Evolutionary conservation across 768 basidiomycete genomes (phyloP).

Genomic region (Lyophyllum semitale): DNA sequence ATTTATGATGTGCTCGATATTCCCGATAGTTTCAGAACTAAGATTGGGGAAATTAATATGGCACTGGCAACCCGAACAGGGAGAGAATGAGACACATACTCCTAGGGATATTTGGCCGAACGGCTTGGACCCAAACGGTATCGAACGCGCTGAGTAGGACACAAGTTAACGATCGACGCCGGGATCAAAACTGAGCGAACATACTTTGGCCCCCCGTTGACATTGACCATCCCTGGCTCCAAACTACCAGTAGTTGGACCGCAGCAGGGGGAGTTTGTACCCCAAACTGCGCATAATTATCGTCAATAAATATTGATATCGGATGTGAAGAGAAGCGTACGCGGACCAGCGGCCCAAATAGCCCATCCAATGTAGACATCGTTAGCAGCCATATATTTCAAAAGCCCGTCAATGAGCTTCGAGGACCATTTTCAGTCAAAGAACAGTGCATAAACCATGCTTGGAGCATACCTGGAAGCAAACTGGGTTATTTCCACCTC

Average conservation of each 20-base stretch:
- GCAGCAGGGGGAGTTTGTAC: constrained; percentile 42
- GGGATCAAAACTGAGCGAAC: background rate
- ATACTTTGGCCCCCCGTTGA: constrained; percentile 38
- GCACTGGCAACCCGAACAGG: no score
- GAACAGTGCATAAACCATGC: background rate
- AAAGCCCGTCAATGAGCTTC: constrained; percentile 38
- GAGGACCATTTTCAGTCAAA: background rate
- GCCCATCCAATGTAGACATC: constrained; percentile 50
- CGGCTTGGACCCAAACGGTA: constrained; percentile 37
- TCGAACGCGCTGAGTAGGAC: constrained; percentile 32
- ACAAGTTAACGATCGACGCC: background rate
- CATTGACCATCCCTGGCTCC: constrained; percentile 41
- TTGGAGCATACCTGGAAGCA: constrained; percentile 35
- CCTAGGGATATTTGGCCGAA: constrained; percentile 39
- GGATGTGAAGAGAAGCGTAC: constrained; percentile 24
- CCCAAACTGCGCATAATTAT: constrained; percentile 39
- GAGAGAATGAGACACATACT: constrained; percentile 9
- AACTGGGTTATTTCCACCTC: constrained; percentile 43
- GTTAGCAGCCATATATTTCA: constrained; percentile 40
- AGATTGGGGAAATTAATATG: background rate
- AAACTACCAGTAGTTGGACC: constrained; percentile 44
- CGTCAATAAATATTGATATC: background rate
- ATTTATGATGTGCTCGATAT: constrained; percentile 15
- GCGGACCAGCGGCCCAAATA: constrained; percentile 49
- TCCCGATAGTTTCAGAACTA: constrained; percentile 19